These are phyloP conservation scores for Talaromyces ruber DNA, from an alignment of 495 filamentous ascomycete species.

Conservation along the genomic window DNA sequence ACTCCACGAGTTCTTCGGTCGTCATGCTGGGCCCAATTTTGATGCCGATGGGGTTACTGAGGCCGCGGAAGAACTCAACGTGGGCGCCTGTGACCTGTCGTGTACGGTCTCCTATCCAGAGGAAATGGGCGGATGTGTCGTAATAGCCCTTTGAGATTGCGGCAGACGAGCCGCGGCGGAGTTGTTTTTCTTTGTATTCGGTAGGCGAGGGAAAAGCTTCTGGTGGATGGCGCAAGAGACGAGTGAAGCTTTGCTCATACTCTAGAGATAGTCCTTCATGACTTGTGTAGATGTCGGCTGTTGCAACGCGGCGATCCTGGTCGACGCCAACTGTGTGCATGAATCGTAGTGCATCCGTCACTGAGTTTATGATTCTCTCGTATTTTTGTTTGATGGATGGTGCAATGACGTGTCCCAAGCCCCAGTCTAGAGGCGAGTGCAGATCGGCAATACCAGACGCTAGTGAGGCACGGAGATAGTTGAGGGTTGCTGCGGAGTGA, in stretches of 20 bases:
- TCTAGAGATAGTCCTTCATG: slow-evolving; percentile 93
- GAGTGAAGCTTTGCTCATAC: slow-evolving; percentile 83
- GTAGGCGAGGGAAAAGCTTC: slow-evolving; percentile 6
- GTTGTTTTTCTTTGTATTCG: slow-evolving; percentile 1
- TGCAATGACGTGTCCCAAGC: slow-evolving; percentile 84
- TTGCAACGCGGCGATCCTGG: slow-evolving; percentile 70
- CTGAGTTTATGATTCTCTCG: slow-evolving; percentile 68
- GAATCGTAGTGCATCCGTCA: slow-evolving; percentile 86
- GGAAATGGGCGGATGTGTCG: slow-evolving; percentile 91
- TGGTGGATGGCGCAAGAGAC: slow-evolving; percentile 60
- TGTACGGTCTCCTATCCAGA: slow-evolving; percentile 97
- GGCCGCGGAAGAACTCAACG: slow-evolving; percentile 93
- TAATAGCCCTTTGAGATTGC: slow-evolving; percentile 49
- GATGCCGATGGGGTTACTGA: slow-evolving; percentile 91
- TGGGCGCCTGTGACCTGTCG: slow-evolving; percentile 87
- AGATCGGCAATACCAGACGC: slow-evolving; percentile 87
- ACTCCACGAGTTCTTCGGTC: slow-evolving; percentile 57
- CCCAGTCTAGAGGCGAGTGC: slow-evolving; percentile 91
- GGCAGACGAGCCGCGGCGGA: slow-evolving; percentile 7
- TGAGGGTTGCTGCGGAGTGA: slow-evolving; percentile 86
- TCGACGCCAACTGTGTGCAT: slow-evolving; percentile 94
- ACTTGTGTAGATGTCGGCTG: slow-evolving; percentile 91
- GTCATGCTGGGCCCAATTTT: slow-evolving; percentile 88
- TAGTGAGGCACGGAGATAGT: slow-evolving; percentile 79
- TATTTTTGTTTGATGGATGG: slow-evolving; percentile 77